Evolutionary conservation across 2,329 filamentous ascomycete genomes (phyloP), one percentile per base, ranked within the genome.

Genomic region (Ophiostoma fasciatum): DNA sequence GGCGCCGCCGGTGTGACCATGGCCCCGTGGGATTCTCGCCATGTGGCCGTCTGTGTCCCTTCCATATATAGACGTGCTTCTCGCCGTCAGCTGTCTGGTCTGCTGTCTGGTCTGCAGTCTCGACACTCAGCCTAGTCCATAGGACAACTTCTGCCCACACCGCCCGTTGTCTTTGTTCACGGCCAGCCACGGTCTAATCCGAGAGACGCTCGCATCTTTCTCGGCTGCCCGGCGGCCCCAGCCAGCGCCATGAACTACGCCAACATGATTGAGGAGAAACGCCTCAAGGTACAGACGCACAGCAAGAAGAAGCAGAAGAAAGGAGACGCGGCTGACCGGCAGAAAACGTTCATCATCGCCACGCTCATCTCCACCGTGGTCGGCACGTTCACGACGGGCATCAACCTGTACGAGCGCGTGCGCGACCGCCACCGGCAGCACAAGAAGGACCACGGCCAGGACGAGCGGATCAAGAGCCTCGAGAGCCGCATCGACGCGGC

Each of bases 311-410:
- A n/a, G n/a, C n/a, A n/a, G n/a, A n/a, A n/a, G n/a, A n/a, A n/a
- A n/a, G n/a, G n/a, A n/a, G n/a, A n/a, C n/a, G n/a, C n/a, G n/a
- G n/a, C n/a, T n/a, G n/a, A n/a, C n/a, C n/a, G n/a, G n/a, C 23
- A 58, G 54, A 53, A 57, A 50, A 52, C 52, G 5, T 59, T 58
- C 42, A 54, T 58, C 25, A 47, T 59, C 20, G 56, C 56, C n/a
- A 58, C 55, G 3, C 51, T 59, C 17, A 51, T 54, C 31, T 58
- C 56, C 11, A 59, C 57, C 7, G 48, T 59, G 12, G 49, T 56
- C 35, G 53, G 56, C 30, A 58, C 56, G 3, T 58, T 59, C 39
- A 53, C 48, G 17, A 53, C 53, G 1, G 51, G 53, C 25, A 52
- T 58, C 21, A 54, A 52, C 32, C 50, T 59, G 9, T 59, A 54